phyloP scores from a whole-genome alignment of 805 yeast genomes.

The Torulaspora franciscae region DNA sequence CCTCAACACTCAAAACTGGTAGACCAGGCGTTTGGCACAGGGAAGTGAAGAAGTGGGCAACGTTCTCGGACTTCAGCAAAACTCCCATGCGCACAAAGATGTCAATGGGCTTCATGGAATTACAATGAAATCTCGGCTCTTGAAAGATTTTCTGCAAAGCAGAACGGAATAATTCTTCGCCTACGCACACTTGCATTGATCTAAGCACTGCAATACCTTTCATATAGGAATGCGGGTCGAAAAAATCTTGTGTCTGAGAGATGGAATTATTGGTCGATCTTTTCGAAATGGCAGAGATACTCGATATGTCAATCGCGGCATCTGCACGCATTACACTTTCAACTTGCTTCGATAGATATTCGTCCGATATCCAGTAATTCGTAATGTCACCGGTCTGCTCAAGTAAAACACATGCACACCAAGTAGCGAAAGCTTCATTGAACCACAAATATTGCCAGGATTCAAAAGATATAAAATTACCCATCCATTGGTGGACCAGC shows the following conservation, averaged over 20 bases:
- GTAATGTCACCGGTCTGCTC: conserved; percentile 25
- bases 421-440: conserved; percentile 75
- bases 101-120: conserved; percentile 31
- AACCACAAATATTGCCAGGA: conserved; percentile 69
- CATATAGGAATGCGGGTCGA: conserved; percentile 31
- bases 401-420: conserved; percentile 52
- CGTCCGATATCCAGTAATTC: conserved; percentile 24
- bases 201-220: conserved; percentile 34
- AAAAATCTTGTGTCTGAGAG: conserved; percentile 27
- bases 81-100: conserved; percentile 26
- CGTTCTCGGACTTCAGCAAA: conserved; percentile 24
- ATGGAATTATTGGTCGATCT: conserved; percentile 8
- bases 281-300: conserved; percentile 18
- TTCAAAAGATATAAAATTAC: conserved; percentile 61
- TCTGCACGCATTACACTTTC: conserved; percentile 18
- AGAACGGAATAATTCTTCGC: conserved; percentile 19
- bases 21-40: conserved; percentile 60
- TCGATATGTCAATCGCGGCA: conserved; percentile 11
- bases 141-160: conserved; percentile 19
- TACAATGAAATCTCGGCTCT: conserved; percentile 17
- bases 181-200: conserved; percentile 26
- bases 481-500: conserved; percentile 76
- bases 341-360: conserved; percentile 23
- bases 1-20: conserved; percentile 45
- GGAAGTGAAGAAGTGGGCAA: conserved; percentile 37